Evolutionary conservation across 2,329 filamentous ascomycete genomes (phyloP), one percentile per base, ranked within the genome.

Genomic region (Cercospora sp.): DNA sequence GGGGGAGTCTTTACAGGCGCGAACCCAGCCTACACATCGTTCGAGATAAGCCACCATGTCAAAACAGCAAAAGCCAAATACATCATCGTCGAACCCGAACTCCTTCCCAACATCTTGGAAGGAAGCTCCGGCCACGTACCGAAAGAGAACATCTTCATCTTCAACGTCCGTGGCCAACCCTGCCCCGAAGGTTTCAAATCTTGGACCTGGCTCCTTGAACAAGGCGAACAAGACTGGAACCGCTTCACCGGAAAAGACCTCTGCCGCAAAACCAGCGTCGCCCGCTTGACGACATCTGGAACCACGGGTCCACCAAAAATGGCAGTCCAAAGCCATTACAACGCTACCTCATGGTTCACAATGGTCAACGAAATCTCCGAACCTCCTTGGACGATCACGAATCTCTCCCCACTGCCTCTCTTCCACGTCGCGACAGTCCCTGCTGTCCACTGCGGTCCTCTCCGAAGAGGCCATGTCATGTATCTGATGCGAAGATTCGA

Each of bases 181-280:
- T 64, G 62, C 28, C 62, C 62, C 7, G 62, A 64, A 28, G 62
- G 45, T 13, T 64, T 64, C 28, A 33, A 18, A 39, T 64, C 62
- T 6, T 64, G 62, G 62, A 53, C 51, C 3, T 64, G 62, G 62
- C 45, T 64, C 6, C 62, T 64, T 7, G 33, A 53, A 26, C 62
- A 64, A n/a, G 62, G 62, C 62, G 62, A 64, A 18, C 36, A 53
- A 23, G 62, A 64, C 51, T 64, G 62, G 62, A 28, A 16, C 7
- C 62, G 62, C 3, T 64, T 64, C 30, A 58, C 45, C 2, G 62
- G 62, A 1, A 39, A 57, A 5, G n/a, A 64, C 12, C 2, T 18
- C 26, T 64, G 62, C 53, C 48, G 48, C 3, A 55, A 55, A 28
- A 55, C 48, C 48, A 55, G 48, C 48, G 48, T 55, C 7, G 48